Percentiles rank a stretch among this genome's conserved stretches.
These are phyloP conservation scores for Saccharomycopsis sp. DNA, from an alignment of 805 yeast genomes.

Conservation along the genomic window DNA sequence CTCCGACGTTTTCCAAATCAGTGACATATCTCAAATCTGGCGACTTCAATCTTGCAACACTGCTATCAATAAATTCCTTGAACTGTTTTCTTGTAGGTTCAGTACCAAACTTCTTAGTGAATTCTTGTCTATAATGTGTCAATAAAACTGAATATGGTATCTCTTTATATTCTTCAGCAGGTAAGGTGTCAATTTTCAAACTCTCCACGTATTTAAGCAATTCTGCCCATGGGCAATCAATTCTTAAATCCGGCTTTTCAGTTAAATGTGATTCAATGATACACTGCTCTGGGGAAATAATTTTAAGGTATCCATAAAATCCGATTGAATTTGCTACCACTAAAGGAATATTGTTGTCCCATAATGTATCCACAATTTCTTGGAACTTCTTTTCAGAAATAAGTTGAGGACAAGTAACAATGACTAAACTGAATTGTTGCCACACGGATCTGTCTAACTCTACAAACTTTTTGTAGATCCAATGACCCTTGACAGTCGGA, in stretches of 20 bases:
- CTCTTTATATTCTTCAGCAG: slow-evolving; percentile 23
- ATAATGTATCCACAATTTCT: slow-evolving; percentile 23
- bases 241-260: slow-evolving; percentile 40
- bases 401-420: neutral
- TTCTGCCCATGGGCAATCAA: slow-evolving; percentile 33
- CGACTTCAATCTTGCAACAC: too few species aligned
- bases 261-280: slow-evolving; percentile 71
- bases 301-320: slow-evolving; percentile 54
- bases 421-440: slow-evolving; percentile 11
- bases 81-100: slow-evolving; percentile 30
- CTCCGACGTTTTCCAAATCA: slow-evolving; percentile 41
- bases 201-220: slow-evolving; percentile 19
- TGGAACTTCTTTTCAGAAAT: neutral
- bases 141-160: slow-evolving; percentile 19
- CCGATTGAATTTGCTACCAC: slow-evolving; percentile 49
- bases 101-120: neutral
- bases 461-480: neutral
- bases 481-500: slow-evolving; percentile 21
- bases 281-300: slow-evolving; percentile 45
- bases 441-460: slow-evolving; percentile 19
- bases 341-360: slow-evolving; percentile 45
- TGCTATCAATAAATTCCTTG: slow-evolving; percentile 28
- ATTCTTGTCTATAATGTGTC: slow-evolving; percentile 6
- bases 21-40: slow-evolving; percentile 24
- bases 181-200: slow-evolving; percentile 9